Base-by-base conservation (phyloP, 176 grass and related monocot species). In the Oryza officinalis region DNA sequence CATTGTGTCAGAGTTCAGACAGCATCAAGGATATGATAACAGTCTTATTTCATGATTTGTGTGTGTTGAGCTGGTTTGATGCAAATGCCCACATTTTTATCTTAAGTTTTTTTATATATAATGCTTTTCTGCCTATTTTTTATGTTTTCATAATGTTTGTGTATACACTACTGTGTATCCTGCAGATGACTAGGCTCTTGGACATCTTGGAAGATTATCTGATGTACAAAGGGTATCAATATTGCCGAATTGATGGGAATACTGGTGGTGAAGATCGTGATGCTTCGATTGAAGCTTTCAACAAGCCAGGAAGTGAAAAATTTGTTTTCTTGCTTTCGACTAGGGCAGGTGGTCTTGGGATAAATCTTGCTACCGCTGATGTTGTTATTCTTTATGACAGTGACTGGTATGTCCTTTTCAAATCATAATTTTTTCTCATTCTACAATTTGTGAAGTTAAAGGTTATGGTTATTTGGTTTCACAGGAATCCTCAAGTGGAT, bases 361-460 rank as follows among this genome's bases (percentile, higher is more conserved):
- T 94, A 65, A 94, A 94, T 83, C 86, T 94, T 23, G 89, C 89
- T 26, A 94, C 92, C 67, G 92, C 92, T 72, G 92, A 94, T 88
- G 84, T 91, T 85, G 92, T 94, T 46, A 88, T 94, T 87, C 89
- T 94, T 52, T 94, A 91, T 87, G 92, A 94, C 67, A 94, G 92
- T 91, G 92, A 94, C 65, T 94, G 92, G 89, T 94, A 88, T 72
- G 67, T 50, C 68, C 67, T 72, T 75, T 65, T 69, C 23, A 68
- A 79, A 69, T 18, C 40, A n/a, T 43, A 31, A 25, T 20, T 31
- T 64, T 28, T 50, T 45, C 23, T 49, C 35, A 26, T 65, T 30
- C 52, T 18, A 20, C 23, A 69, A 37, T 41, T 2, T 27, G 60
- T 84, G 32, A 30, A 43, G 11, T 73, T 61, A 57, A 63, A 38